A percentile compares a stretch with the other conserved stretches of the same genome.
Conservation (phyloP, 345 rosid genomes). For the Boechera divaricarpa region DNA sequence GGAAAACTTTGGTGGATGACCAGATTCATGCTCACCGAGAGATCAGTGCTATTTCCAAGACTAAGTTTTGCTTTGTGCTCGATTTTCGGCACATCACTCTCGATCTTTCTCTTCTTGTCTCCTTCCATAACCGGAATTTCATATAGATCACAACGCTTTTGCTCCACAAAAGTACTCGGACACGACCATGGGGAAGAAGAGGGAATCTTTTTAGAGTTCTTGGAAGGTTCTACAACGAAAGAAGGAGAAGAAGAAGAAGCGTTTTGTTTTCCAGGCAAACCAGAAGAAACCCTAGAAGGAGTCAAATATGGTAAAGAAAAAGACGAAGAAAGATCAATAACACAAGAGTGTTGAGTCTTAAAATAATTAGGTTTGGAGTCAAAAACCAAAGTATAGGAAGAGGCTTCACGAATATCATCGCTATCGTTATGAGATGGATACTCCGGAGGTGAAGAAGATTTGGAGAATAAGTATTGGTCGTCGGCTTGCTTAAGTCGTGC, state of each 20-base stretch:
- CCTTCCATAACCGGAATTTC: conserved; percentile 44
- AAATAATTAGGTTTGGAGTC: conserved; percentile 70
- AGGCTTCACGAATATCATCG: conserved; percentile 37
- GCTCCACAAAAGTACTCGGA: conserved; percentile 40
- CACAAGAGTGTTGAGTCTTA: conserved; percentile 39
- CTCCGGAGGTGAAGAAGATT: conserved; percentile 48
- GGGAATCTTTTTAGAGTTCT: conserved; percentile 25
- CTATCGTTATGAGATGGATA: conserved; percentile 49
- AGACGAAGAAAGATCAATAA: conserved; percentile 44
- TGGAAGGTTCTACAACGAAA: conserved; percentile 39
- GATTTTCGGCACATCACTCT: conserved; percentile 39
- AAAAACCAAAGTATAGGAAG: conserved; percentile 52
- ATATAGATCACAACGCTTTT: conserved; percentile 35
- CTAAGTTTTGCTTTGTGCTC: conserved; percentile 47
- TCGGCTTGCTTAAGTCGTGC: conserved; percentile 79
- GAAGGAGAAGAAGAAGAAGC: conserved; percentile 49
- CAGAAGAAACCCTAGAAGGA: conserved; percentile 61
- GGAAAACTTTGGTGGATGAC: conserved; percentile 58
- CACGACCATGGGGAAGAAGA: conserved; percentile 42
- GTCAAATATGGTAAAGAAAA: conserved; percentile 42
- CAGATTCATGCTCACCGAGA: conserved; percentile 69
- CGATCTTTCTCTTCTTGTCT: conserved; percentile 48
- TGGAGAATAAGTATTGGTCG: conserved; percentile 46
- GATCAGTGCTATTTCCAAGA: conserved; percentile 50
- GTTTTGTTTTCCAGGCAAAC: conserved; percentile 42